Evolutionary conservation across 2,329 filamentous ascomycete species (phyloP).

Genomic region (Fusarium mundagurra): DNA sequence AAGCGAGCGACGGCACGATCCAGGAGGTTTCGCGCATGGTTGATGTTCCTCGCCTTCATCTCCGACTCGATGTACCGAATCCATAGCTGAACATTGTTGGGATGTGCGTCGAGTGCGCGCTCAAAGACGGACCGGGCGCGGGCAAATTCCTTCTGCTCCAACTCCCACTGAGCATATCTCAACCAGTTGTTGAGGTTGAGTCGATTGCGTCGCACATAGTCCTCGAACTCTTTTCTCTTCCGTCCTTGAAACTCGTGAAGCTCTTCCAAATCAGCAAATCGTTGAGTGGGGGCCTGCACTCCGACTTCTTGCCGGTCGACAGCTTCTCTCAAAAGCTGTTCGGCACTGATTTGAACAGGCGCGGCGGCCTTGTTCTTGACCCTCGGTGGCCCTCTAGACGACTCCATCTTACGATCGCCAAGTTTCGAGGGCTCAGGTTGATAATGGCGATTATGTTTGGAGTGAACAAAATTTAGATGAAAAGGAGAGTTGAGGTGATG

Average conservation of each 20-base stretch:
- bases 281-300: slow-evolving; percentile 89
- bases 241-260: slow-evolving; percentile 96
- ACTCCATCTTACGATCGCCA: slow-evolving; percentile 75
- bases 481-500: slow-evolving; percentile 1
- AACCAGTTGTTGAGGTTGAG: slow-evolving; percentile 99
- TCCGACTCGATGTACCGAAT: slow-evolving; percentile 94
- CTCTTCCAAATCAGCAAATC: slow-evolving; percentile 96
- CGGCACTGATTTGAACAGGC: slow-evolving; percentile 90
- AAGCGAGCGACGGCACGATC: slow-evolving; percentile 94
- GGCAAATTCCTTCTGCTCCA: slow-evolving; percentile 97
- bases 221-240: slow-evolving; percentile 96
- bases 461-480: not conserved
- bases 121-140: slow-evolving; percentile 94
- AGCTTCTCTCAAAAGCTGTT: slow-evolving; percentile 96
- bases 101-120: slow-evolving; percentile 89
- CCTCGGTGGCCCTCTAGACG: slow-evolving; percentile 87
- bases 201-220: slow-evolving; percentile 94
- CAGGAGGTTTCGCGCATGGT: slow-evolving; percentile 92
- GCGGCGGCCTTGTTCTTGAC: slow-evolving; percentile 99
- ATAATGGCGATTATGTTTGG: not conserved
- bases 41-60: slow-evolving; percentile 94
- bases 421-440: not conserved
- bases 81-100: slow-evolving; percentile 88
- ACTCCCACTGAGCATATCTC: slow-evolving; percentile 95
- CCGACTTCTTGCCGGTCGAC: slow-evolving; percentile 93